Conservation (phyloP, 2,329 filamentous ascomycete species). For the Xylariales sp. region DNA sequence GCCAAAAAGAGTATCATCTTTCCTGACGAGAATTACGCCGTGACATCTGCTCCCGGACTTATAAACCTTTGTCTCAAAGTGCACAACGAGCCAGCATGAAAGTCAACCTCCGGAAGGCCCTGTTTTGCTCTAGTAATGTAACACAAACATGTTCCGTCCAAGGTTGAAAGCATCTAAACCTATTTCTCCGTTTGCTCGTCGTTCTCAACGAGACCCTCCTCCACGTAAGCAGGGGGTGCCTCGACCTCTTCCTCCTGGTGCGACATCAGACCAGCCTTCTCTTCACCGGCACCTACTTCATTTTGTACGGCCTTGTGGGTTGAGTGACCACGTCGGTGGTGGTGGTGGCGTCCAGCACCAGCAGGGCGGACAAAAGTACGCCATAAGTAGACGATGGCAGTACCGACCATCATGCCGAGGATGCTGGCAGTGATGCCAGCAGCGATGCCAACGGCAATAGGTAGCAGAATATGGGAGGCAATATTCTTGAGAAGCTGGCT, state of each 20-base stretch:
- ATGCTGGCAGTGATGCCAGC: conserved; percentile 65
- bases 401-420: conserved; percentile 62
- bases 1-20: too few species aligned
- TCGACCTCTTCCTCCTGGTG: conserved; percentile 28
- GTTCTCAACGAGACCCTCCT: conserved; percentile 18
- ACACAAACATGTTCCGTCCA: too few species aligned
- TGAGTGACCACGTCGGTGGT: conserved; percentile 26
- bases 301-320: conserved; percentile 29
- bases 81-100: too few species aligned
- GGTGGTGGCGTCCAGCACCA: conserved; percentile 25
- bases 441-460: conserved; percentile 63
- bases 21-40: too few species aligned
- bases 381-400: conserved; percentile 55
- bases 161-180: too few species aligned
- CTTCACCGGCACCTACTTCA: conserved; percentile 38
- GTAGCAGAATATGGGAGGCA: conserved; percentile 59
- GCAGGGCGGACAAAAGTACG: conserved; percentile 44
- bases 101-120: too few species aligned
- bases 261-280: conserved; percentile 47
- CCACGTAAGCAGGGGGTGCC: conserved; percentile 24
- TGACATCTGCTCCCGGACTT: too few species aligned
- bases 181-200: conserved; percentile 25
- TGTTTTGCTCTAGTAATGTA: too few species aligned
- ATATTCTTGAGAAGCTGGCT: conserved; percentile 49
- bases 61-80: too few species aligned